These are phyloP conservation scores for Metschnikowia similis DNA, from an alignment of 805 yeast genomes.

Conservation along the genomic window DNA sequence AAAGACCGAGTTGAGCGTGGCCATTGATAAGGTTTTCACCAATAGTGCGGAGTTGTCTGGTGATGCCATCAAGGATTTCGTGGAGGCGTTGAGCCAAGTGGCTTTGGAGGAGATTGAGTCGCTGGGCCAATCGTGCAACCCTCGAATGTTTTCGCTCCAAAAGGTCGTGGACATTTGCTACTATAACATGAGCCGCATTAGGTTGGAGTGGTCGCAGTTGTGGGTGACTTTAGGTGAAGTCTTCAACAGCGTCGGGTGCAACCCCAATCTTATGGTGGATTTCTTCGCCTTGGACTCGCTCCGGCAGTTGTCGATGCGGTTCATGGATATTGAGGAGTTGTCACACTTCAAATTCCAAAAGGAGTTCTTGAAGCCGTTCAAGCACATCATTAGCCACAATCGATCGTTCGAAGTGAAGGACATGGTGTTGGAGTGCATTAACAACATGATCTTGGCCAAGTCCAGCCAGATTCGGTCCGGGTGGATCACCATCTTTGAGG, in stretches of 20 bases:
- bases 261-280: conserved; percentile 68
- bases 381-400: conserved; percentile 67
- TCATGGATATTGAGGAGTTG: conserved; percentile 88
- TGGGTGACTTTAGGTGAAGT: conserved; percentile 93
- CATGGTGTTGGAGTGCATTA: conserved; percentile 85
- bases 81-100: conserved; percentile 79
- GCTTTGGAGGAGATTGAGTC: conserved; percentile 89
- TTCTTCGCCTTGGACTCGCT: conserved; percentile 91
- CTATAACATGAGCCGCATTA: conserved; percentile 93
- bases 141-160: conserved; percentile 88
- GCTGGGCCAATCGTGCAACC: conserved; percentile 74
- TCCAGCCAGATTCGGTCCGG: conserved; percentile 80
- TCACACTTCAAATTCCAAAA: conserved; percentile 94
- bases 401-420: conserved; percentile 69
- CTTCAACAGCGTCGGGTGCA: conserved; percentile 81
- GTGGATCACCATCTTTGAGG: conserved; percentile 85
- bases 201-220: conserved; percentile 93
- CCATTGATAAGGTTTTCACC: conserved; percentile 83
- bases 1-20: conserved; percentile 67
- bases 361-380: conserved; percentile 89
- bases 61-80: conserved; percentile 81
- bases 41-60: conserved; percentile 78
- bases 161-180: conserved; percentile 97
- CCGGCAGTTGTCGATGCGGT: conserved; percentile 88
- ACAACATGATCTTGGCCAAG: conserved; percentile 77